Evolutionary conservation across 768 basidiomycete species (phyloP).

Genomic region (Russula brevipes): DNA sequence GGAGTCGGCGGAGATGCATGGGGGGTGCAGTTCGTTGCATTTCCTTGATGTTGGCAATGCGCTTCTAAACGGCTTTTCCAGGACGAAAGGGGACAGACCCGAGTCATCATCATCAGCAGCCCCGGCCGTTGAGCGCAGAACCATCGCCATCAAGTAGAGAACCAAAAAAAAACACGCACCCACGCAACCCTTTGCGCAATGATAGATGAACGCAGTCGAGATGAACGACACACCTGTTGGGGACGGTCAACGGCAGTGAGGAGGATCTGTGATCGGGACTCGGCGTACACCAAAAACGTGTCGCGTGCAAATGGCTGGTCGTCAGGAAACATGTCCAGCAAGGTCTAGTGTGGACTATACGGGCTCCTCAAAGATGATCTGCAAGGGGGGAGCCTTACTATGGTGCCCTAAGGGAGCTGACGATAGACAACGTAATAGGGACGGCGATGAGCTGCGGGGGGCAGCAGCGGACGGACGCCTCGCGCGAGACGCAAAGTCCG

Average conservation of each 20-base stretch:
- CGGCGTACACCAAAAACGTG: constrained; percentile 55
- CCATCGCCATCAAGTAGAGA: too few species aligned
- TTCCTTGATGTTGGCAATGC: too few species aligned
- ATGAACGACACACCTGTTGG: constrained; percentile 66
- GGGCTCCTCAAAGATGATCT: constrained; percentile 68
- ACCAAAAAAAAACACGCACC: too few species aligned
- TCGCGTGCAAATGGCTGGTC: constrained; percentile 52
- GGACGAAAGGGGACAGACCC: constrained; percentile 22
- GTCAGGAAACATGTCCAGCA: constrained; percentile 65
- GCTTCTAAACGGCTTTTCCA: neutral
- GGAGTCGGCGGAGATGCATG: constrained; percentile 66
- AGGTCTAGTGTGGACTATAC: constrained; percentile 74
- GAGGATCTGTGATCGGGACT: neutral
- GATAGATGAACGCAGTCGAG: constrained; percentile 60
- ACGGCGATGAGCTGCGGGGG: constrained; percentile 62
- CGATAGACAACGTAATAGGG: constrained; percentile 66
- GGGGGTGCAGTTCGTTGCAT: too few species aligned
- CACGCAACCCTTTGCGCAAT: constrained; percentile 51
- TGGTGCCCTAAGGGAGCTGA: constrained; percentile 77
- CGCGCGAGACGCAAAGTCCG: constrained; percentile 69
- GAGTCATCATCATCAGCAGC: constrained; percentile 14
- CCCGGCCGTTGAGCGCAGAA: neutral
- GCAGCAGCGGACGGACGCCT: constrained; percentile 52
- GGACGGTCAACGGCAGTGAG: constrained; percentile 20
- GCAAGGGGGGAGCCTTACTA: constrained; percentile 69